Evolutionary conservation across 176 grass and related monocot genomes (phyloP), one percentile per base, ranked within the genome.

Genomic region (Lolium rigidum): DNA sequence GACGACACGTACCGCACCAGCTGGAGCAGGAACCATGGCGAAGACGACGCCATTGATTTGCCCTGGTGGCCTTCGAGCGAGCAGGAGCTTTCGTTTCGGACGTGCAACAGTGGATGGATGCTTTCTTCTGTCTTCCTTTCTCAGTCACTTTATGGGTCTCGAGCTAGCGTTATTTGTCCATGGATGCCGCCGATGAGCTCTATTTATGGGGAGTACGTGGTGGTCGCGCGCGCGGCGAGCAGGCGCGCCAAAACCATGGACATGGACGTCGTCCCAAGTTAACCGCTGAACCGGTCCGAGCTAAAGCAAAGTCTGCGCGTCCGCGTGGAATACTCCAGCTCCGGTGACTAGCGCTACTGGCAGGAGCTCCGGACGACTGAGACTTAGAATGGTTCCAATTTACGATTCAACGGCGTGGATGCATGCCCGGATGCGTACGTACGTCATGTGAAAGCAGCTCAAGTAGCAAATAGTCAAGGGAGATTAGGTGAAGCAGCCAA

Each of bases 231-330:
- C 63, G 63, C 13, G 15, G 26, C 26, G 31, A 66, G 63, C 15
- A 56, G 17, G 58, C n/a, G 3, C 20, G 7, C 26, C 1, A 28
- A 11, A 9, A 24, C 59, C 26, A 28, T 28, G 26, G 26, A 28
- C 59, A 24, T 44, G 17, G 17, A 11, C 38, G 41, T 41, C 67
- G 38, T 44, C 69, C 39, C 39, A 46, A 71, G 39, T 46, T 71
- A 71, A 39, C 69, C 39, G 20, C 39, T 71, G 68, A 72, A 72
- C 20, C 10, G 9, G 69, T 72, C 69, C 10, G 69, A 71, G 38
- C 17, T 38, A 24, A 70, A 70, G 9, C 18, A 70, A 70, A 6
- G 0, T 11, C 3, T 10, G 26, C 26, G 26, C 26, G 26, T 28
- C 31, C 31, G 31, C 65, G 65, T 18, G 65, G 65, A 68, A 17